These are phyloP conservation scores for Saraca asoca DNA, from an alignment of 331 rosid genomes.

Conservation along the genomic window DNA sequence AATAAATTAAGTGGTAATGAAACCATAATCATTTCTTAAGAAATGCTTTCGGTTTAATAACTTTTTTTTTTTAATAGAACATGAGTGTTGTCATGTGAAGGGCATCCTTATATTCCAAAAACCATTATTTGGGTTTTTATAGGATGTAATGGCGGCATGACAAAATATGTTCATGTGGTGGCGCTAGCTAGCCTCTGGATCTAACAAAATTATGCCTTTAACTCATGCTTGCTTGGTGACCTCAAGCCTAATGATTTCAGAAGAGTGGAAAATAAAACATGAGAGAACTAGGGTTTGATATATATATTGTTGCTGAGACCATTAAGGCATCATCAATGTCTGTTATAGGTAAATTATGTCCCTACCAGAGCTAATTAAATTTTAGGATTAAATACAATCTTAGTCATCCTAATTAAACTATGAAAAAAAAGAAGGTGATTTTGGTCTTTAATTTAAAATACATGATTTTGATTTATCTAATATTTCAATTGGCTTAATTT, in stretches of 20 bases:
- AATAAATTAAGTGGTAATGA: constrained; percentile 36
- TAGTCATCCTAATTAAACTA: too few species aligned
- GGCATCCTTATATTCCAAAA: constrained; percentile 37
- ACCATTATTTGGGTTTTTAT: too few species aligned
- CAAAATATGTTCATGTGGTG: not conserved
- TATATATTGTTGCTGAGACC: not conserved
- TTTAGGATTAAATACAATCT: too few species aligned
- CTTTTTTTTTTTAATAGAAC: constrained; percentile 32
- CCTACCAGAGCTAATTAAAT: too few species aligned
- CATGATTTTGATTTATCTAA: too few species aligned
- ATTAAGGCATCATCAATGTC: not conserved
- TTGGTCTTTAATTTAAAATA: too few species aligned
- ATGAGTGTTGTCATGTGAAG: constrained; percentile 37
- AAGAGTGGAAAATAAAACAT: not conserved
- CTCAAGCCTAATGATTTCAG: constrained; percentile 5
- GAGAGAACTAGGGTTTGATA: not conserved
- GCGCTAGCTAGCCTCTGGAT: constrained; percentile 12
- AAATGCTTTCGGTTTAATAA: constrained; percentile 37
- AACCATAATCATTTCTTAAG: constrained; percentile 44
- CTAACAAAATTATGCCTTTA: not conserved
- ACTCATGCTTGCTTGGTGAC: constrained; percentile 7
- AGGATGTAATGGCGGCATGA: too few species aligned
- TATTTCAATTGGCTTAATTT: too few species aligned
- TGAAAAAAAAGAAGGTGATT: too few species aligned
- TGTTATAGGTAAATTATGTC: too few species aligned